Base-by-base conservation (phyloP, 257 asterid genomes). In the Craterostigma plantagineum region DNA sequence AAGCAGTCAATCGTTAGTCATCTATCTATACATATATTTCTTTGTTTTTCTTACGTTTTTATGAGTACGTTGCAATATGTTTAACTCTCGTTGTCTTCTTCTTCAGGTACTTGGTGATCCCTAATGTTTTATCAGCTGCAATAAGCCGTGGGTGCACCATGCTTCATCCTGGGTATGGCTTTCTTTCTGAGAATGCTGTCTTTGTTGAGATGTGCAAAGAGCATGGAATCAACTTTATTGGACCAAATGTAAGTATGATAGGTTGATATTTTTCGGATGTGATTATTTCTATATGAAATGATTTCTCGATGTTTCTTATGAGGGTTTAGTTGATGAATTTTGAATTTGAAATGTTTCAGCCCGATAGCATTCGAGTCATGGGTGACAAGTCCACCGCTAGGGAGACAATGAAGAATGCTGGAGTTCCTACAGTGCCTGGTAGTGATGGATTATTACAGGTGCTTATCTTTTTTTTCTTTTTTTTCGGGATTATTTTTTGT, bases 141-240 rank as follows among this genome's bases (percentile, higher is more conserved):
- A 59, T 70, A 45, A 70, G 83, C 70, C 91, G 75, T 43, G 76
- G 77, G 35, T 90, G 98, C 61, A 79, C 95, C 11, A 90, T 90
- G 98, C 76, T 90, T 55, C 98, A 87, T 79, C 98, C 98, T 49
- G 98, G 98, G 61, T 87, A 87, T 63, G 98, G 98, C 46, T 87
- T 87, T 63, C 93, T 87, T 42, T 55, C 98, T 46, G 98, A 87
- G 76, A 87, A 87, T 82, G 98, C 98, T 42, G 66, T 13, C 54
- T 87, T 87, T 65, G 98, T 87, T 39, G 91, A 76, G 60, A 82
- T 87, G 95, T 87, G 98, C 85, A 65, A 66, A 56, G 93, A 68
- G 48, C 98, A 79, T 34, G 77, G 79, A 37, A 76, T 87, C 65
- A 87, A 87, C 69, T 87, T 87, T 59, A 87, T 87, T 54, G 98